These are phyloP conservation scores for Solanum habrochaites DNA, from an alignment of 257 asterid genomes.

Conservation along the genomic window DNA sequence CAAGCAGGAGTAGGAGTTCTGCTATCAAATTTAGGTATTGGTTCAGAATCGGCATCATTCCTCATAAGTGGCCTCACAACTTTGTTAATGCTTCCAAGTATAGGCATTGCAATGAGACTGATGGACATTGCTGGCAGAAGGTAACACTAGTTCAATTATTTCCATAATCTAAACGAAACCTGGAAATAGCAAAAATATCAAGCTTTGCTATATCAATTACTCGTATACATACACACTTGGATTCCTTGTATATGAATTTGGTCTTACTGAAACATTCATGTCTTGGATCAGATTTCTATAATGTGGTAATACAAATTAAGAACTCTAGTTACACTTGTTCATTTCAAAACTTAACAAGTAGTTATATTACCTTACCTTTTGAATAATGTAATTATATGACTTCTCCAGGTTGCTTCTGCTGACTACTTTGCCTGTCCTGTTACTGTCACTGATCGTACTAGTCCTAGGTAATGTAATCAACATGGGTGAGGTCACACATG, in stretches of 20 bases:
- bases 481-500: conserved; percentile 47
- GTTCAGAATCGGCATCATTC: conserved; percentile 77
- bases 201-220: not conserved
- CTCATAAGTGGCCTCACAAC: conserved; percentile 81
- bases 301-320: not conserved
- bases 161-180: not conserved
- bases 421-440: conserved; percentile 61
- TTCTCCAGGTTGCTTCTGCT: conserved; percentile 43
- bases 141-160: conserved; percentile 17
- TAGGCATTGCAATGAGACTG: conserved; percentile 90
- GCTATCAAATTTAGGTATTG: conserved; percentile 57
- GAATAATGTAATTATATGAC: not conserved
- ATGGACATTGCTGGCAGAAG: conserved; percentile 97
- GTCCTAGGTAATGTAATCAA: conserved; percentile 55
- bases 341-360: not conserved
- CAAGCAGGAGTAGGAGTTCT: conserved; percentile 96
- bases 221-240: not conserved
- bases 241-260: not conserved
- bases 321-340: not conserved
- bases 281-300: not conserved
- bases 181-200: not conserved
- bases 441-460: conserved; percentile 44
- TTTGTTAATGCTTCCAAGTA: conserved; percentile 87
- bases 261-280: not conserved
- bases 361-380: not conserved